Base-by-base conservation (phyloP, 371 early-diverging fungal species). In the Circinella minor region DNA sequence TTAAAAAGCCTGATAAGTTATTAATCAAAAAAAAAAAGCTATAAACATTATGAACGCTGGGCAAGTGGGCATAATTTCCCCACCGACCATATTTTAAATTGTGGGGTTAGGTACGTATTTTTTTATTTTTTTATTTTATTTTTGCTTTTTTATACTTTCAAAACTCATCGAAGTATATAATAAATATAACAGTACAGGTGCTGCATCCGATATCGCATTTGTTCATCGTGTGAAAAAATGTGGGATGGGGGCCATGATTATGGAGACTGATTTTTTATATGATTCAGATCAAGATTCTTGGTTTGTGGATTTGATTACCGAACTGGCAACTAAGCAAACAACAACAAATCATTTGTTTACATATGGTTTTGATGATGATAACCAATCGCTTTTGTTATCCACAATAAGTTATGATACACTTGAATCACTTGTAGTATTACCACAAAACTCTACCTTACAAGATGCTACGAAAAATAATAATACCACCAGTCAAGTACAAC, bases 21-120 rank as follows among this genome's bases (percentile, higher is more conserved):
- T 27, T 7, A 27, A 6, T n/a, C 65, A 14, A 13, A n/a, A 47
- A 6, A 36, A 13, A 17, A 55, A 43, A 85, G 85, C 27, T 85
- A 80, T 65, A 81, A 83, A 49, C 73, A 80, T 43, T 83, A 74
- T 61, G 83, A 85, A 63, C 79, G 81, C 20, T 85, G 83, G 83
- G 79, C 83, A 17, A 77, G 72, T 46, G 75, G 74, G 9, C 67
- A 79, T 39, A 65, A 70, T 9, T 78, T 82, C 20, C 79, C 83
- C 15, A 63, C 70, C 72, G 70, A 70, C 11, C 73, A 83, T 39
- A 70, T 85, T 7, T 49, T 85, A 3, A 83, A 85, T 54, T 69
- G 70, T 48, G 85, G 85, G 1, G 65, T 81, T 48, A 81, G 83
- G 85, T 81, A 77, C 54, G 47, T 15, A 9, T 47, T 47, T 15